These are phyloP conservation scores for Astathelohania contejeani DNA, from an alignment of 371 early-diverging fungal genomes.

Conservation along the genomic window DNA sequence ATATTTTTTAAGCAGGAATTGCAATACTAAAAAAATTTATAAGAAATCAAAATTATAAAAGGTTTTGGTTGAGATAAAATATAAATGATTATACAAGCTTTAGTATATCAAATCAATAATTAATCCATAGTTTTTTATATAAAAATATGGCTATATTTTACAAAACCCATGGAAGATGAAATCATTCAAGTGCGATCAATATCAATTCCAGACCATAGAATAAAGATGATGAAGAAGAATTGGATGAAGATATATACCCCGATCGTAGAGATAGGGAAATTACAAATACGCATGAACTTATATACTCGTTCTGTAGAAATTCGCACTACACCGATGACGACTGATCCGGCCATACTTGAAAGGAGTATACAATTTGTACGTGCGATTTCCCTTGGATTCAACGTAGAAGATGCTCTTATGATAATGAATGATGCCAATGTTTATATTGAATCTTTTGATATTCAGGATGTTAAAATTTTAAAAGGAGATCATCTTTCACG, in stretches of 20 bases:
- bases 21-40: too few species aligned
- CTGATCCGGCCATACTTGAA: constrained; percentile 62
- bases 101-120: too few species aligned
- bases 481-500: constrained; percentile 82
- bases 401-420: constrained; percentile 72
- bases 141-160: too few species aligned
- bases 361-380: constrained; percentile 59
- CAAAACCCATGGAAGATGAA: too few species aligned
- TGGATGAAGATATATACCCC: constrained; percentile 96
- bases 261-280: constrained; percentile 81
- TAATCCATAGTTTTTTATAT: too few species aligned
- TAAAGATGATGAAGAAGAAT: constrained; percentile 71
- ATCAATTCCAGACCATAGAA: constrained; percentile 70
- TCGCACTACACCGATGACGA: constrained; percentile 53
- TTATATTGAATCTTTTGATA: constrained; percentile 74
- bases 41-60: too few species aligned
- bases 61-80: too few species aligned
- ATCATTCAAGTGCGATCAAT: too few species aligned
- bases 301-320: constrained; percentile 72
- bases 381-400: constrained; percentile 84
- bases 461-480: constrained; percentile 89
- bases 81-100: too few species aligned
- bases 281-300: constrained; percentile 86
- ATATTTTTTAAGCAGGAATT: too few species aligned
- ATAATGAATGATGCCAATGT: constrained; percentile 64